A percentile compares a stretch with the other conserved stretches of the same genome.
Conservation (phyloP, 768 basidiomycete species). For the Mycena floridula region DNA sequence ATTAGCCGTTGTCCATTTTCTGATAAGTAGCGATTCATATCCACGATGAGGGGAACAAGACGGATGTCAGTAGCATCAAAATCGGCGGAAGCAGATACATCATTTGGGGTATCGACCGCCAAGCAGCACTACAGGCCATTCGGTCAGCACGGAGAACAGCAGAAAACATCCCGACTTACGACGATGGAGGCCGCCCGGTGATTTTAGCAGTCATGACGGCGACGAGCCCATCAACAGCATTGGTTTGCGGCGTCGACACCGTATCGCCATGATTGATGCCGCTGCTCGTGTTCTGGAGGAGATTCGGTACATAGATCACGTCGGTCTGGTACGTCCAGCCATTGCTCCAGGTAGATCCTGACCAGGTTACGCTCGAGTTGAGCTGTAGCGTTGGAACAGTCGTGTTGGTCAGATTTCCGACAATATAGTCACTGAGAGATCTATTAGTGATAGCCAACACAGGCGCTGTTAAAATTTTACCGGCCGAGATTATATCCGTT, state of each 20-base stretch:
- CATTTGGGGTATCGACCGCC: too few species aligned
- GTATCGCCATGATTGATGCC: constrained; percentile 63
- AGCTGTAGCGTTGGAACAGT: constrained; percentile 38
- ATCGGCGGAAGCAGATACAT: too few species aligned
- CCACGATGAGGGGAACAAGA: too few species aligned
- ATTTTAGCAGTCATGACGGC: constrained; percentile 74
- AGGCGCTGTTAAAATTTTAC: too few species aligned
- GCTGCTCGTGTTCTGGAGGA: constrained; percentile 61
- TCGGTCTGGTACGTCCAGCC: constrained; percentile 72
- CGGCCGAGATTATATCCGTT: constrained; percentile 83
- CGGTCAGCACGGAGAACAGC: too few species aligned
- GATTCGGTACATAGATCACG: constrained; percentile 61
- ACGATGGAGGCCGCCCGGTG: constrained; percentile 26
- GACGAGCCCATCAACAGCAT: constrained; percentile 77
- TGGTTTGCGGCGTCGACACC: constrained; percentile 44
- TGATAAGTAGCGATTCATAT: too few species aligned
- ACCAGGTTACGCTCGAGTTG: constrained; percentile 55
- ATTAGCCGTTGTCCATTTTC: too few species aligned
- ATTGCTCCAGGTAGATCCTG: constrained; percentile 54
- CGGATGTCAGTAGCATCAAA: too few species aligned
- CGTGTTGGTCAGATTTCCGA: constrained; percentile 71
- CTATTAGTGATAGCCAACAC: constrained; percentile 2
- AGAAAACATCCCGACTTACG: too few species aligned
- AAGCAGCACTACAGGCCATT: too few species aligned
- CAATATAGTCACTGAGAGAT: constrained; percentile 67